phyloP scores from a whole-genome alignment of 2,329 filamentous ascomycete species.

The Cryphonectria naterciae region DNA sequence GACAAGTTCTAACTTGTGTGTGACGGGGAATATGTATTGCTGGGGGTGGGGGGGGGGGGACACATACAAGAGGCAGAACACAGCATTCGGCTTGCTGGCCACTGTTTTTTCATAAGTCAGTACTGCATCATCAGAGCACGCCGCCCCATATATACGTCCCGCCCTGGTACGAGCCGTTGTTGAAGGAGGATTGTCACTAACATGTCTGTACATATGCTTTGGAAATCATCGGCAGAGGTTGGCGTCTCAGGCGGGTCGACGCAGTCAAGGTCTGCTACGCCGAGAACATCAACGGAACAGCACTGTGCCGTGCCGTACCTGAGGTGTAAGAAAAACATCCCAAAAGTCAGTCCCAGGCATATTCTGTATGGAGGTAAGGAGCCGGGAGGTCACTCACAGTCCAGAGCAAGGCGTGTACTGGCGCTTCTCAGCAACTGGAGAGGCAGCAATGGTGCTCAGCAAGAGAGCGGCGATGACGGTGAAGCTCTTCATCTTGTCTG shows the following conservation, averaged over 20 bases:
- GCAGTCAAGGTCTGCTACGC: conserved; percentile 62
- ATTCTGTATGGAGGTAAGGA: neutral
- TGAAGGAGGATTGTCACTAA: neutral
- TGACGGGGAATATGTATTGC: neutral
- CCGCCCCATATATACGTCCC: neutral
- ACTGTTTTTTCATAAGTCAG: neutral
- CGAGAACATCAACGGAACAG: conserved; percentile 65
- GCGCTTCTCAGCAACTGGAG: conserved; percentile 41
- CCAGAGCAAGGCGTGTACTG: conserved; percentile 49
- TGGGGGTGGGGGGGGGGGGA: too few relatives aligned
- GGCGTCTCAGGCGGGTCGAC: conserved; percentile 35
- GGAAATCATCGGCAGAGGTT: conserved; percentile 33
- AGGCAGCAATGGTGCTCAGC: conserved; percentile 19
- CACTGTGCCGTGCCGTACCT: conserved; percentile 52
- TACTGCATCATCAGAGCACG: neutral
- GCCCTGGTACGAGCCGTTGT: neutral
- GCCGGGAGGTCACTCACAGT: conserved; percentile 31
- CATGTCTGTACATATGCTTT: conserved; percentile 48
- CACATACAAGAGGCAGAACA: conserved; percentile 50
- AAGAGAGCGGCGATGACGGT: conserved; percentile 23
- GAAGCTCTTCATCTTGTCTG: conserved; percentile 26
- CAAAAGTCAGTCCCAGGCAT: neutral
- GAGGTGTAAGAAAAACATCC: neutral
- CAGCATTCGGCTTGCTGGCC: conserved; percentile 64
- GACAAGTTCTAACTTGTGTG: neutral